Base-by-base conservation (phyloP, 164 flowering plant species). In the Berberis vulgaris region DNA sequence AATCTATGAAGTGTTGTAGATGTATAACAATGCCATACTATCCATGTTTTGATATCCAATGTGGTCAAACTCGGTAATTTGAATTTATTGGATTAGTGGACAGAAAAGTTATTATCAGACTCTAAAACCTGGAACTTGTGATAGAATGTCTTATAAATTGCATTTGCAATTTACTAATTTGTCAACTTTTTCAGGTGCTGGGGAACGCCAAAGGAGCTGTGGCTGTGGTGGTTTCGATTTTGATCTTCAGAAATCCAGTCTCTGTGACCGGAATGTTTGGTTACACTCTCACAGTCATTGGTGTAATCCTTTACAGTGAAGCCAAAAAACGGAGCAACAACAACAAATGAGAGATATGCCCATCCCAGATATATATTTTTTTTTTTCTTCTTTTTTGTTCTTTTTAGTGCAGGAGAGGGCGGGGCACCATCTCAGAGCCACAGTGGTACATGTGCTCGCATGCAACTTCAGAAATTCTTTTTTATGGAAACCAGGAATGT, bases 201-300 rank as follows among this genome's bases (percentile, higher is more conserved):
- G 97, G 98, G 49, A 93, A 93, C 74, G 98, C 98, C 11, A 93
- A 90, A 74, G 98, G 98, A 3, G 98, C 97, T 13, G 97, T 93
- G 6, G 97, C 98, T 49, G 97, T 93, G 67, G 98, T 93, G 8
- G 79, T 93, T 63, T 93, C 98, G 43, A 90, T 93, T 69, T 72
- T 88, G 59, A 90, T 93, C 7, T 93, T 90, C 71, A 81, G 79
- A 74, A 93, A 90, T 71, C 98, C 98, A 0, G 97, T 93, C 13
- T 90, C 98, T 42, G 88, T 86, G 38, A 90, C 94, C 0, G 98
- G 98, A 60, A 90, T 93, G 97, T 80, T 90, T n/a, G 98, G 98
- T 56, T 93, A 93, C 69, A 2, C 79, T 0, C 85, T 93, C 54
- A 93, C 98, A 0, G 97, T 93, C 54, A 6, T 83, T 54, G 98